Evolutionary conservation across 257 asterid species (phyloP), one percentile per base, ranked within the genome.

Genomic region (Osmanthus fragrans): DNA sequence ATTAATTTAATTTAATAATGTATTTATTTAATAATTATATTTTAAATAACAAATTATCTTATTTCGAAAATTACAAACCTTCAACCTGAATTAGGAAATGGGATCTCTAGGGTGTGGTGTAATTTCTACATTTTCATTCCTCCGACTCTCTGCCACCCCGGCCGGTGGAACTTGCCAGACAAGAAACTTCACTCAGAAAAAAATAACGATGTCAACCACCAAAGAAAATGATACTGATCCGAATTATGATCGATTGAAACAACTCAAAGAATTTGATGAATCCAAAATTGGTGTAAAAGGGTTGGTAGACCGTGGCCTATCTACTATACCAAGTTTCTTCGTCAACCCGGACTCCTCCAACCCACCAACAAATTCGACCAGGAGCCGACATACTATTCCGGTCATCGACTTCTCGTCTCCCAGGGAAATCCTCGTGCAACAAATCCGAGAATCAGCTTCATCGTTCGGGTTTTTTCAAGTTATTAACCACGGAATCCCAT

Each of bases 251-350:
- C 84, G 90, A 30, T 70, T 82, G 56, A 74, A 75, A 34, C 81
- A 73, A 30, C 49, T 86, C 29, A 82, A 78, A 56, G 58, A 75
- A 68, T 86, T 86, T 58, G 88, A 86, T 37, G 86, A 86, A 1
- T 80, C 87, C 34, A 86, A 86, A 75, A 69, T 70, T 12, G 90
- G 88, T 2, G 90, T 86, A 32, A 86, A 86, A 74, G 90, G 90
- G 0, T 73, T 86, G 5, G 86, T 83, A 3, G 88, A 84, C 39
- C 78, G 82, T 1, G 90, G 90, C 15, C 45, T 75, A 36, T 58
- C 84, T 19, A 9, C 84, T 37, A 80, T 82, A 0, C 87, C 89
- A 19, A 64, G 79, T 72, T 29, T 82, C 82, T 84, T 84, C 83
- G 37, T 84, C 79, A 84, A 47, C 37, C 74, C 79, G 7, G 7